A percentile compares a stretch with the other conserved stretches of the same genome.
These are phyloP conservation scores for Phytophthora gonapodyides DNA, from an alignment of 352 stramenopile species.

Conservation along the genomic window DNA sequence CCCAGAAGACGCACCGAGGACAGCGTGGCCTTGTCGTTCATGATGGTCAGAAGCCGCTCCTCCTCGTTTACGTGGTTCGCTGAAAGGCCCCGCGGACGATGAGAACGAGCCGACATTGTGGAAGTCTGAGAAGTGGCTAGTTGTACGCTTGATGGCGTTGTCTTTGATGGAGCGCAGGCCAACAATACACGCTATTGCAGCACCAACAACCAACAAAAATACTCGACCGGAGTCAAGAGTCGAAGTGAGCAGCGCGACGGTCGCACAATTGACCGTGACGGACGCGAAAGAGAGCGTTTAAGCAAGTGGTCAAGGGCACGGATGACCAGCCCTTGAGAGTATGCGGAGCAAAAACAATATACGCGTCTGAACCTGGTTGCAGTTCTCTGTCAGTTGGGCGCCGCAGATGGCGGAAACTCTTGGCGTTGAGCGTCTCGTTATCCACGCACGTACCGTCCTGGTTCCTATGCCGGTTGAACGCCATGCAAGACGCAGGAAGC, in stretches of 20 bases:
- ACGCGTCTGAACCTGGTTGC: conserved; percentile 1
- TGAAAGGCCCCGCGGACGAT: conserved; percentile 58
- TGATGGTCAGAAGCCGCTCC: conserved; percentile 59
- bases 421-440: conserved; percentile 28
- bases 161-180: no score
- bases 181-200: not conserved
- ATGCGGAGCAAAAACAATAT: conserved; percentile 23
- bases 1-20: conserved; percentile 45
- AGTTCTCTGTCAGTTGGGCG: conserved; percentile 29
- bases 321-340: conserved; percentile 24
- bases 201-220: conserved; percentile 27
- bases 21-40: conserved; percentile 65
- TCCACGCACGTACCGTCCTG: conserved; percentile 22
- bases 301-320: conserved; percentile 13
- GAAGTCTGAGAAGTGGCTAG: not conserved
- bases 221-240: conserved; percentile 30
- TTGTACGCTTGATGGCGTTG: not conserved
- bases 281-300: conserved; percentile 41
- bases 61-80: conserved; percentile 51
- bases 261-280: conserved; percentile 6
- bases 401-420: conserved; percentile 30
- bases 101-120: conserved; percentile 28
- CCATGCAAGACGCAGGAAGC: no score
- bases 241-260: conserved; percentile 18
- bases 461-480: conserved; percentile 11